A percentile compares a stretch with the other conserved stretches of the same genome.
These are phyloP conservation scores for Aspergillus ibericus DNA, from an alignment of 2,329 filamentous ascomycete species.

Conservation along the genomic window DNA sequence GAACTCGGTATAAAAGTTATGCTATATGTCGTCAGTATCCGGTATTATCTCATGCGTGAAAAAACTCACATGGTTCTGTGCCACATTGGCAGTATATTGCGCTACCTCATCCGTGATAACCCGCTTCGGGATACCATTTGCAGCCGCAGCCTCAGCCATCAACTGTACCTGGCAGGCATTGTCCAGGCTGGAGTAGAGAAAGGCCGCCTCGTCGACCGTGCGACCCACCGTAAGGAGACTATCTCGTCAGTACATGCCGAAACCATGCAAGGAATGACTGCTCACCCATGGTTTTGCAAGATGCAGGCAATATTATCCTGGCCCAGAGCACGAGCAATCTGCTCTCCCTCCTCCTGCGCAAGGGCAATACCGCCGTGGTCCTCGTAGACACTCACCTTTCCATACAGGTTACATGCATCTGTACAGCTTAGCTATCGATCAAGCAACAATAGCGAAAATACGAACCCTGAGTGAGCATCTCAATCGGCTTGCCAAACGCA, in stretches of 20 bases:
- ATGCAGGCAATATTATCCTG: slow-evolving; percentile 44
- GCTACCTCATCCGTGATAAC: slow-evolving; percentile 37
- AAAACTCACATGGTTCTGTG: slow-evolving; percentile 36
- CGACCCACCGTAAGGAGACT: slow-evolving; percentile 43
- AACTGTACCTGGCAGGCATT: slow-evolving; percentile 44
- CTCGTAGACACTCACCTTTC: slow-evolving; percentile 39
- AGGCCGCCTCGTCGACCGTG: slow-evolving; percentile 44
- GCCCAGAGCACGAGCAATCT: slow-evolving; percentile 41
- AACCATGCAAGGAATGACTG: neutral
- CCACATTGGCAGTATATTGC: slow-evolving; percentile 36
- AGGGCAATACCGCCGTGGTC: slow-evolving; percentile 44
- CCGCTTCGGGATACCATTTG: slow-evolving; percentile 39
- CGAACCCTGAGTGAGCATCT: slow-evolving; percentile 61
- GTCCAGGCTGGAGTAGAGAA: slow-evolving; percentile 43
- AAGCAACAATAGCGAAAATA: neutral
- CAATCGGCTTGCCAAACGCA: slow-evolving; percentile 58
- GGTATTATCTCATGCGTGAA: neutral
- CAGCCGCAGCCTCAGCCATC: slow-evolving; percentile 43
- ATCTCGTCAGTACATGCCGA: slow-evolving; percentile 8
- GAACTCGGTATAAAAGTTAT: slow-evolving; percentile 43
- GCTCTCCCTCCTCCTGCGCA: slow-evolving; percentile 40
- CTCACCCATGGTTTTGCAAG: slow-evolving; percentile 43
- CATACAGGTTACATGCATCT: slow-evolving; percentile 43
- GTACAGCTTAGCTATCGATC: neutral
- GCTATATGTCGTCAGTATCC: slow-evolving; percentile 25